Percentiles rank a stretch among this genome's conserved stretches.
phyloP scores from a whole-genome alignment of 345 rosid genomes.

The Pseudoturritis turrita region DNA sequence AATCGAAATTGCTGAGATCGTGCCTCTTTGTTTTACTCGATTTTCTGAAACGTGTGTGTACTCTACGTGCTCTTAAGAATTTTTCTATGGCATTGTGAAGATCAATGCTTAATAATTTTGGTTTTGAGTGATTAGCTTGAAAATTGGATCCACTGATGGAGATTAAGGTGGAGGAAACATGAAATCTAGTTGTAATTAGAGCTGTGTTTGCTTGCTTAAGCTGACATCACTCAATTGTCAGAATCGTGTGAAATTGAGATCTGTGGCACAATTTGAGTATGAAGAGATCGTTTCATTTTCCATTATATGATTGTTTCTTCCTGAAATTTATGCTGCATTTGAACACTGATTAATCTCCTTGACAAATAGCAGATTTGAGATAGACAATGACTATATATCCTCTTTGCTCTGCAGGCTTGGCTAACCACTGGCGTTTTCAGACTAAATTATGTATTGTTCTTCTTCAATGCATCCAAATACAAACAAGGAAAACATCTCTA shows the following conservation, averaged over 20 bases:
- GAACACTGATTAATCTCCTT: background rate
- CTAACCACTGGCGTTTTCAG: background rate
- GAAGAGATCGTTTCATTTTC: background rate
- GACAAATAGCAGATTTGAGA: background rate
- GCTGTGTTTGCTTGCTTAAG: background rate
- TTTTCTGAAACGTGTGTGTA: background rate
- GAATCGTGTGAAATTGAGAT: slow-evolving; percentile 6
- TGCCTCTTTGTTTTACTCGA: background rate
- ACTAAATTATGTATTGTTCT: slow-evolving; percentile 28
- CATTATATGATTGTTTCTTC: background rate
- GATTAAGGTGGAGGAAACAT: background rate
- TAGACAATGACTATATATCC: background rate
- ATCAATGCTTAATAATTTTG: background rate
- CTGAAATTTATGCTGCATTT: slow-evolving; percentile 8
- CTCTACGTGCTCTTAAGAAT: background rate
- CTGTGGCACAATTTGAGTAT: background rate
- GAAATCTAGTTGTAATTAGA: background rate
- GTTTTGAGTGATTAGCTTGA: background rate
- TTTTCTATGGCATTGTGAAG: background rate
- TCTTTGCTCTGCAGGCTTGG: slow-evolving; percentile 23
- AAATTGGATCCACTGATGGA: background rate
- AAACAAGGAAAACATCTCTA: slow-evolving; percentile 52
- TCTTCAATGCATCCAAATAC: slow-evolving; percentile 44
- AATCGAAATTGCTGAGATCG: background rate
- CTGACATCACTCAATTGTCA: background rate